These are phyloP conservation scores for Tetrahymena thermophila DNA, from an alignment of 73 alveolate genomes.

Conservation along the genomic window DNA sequence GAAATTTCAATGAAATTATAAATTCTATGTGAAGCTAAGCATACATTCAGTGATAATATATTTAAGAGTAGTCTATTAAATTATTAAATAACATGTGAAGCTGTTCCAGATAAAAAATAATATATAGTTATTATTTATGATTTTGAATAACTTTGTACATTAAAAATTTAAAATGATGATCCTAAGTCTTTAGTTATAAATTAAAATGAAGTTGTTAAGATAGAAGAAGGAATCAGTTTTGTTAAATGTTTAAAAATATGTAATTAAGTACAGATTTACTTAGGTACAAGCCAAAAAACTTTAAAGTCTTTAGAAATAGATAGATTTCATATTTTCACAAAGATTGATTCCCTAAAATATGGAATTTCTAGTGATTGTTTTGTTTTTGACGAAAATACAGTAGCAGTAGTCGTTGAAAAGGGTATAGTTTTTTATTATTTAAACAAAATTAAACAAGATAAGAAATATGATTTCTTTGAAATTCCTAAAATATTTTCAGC, in stretches of 20 bases:
- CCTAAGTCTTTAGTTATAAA: background rate
- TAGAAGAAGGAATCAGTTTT: background rate
- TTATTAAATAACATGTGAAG: background rate
- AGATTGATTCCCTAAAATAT: too few species aligned
- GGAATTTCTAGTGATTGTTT: background rate
- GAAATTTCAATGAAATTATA: background rate
- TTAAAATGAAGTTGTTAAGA: too few species aligned
- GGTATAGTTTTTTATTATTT: background rate
- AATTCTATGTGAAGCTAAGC: too few species aligned
- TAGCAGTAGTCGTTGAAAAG: background rate
- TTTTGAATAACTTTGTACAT: background rate
- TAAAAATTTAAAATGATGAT: too few species aligned
- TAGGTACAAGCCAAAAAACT: background rate
- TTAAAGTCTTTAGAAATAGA: background rate
- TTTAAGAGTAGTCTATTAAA: too few species aligned
- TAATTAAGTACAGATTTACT: too few species aligned
- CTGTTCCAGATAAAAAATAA: too few species aligned
- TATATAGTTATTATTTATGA: background rate
- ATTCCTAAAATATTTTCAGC: background rate
- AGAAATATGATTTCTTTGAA: background rate
- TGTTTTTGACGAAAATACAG: background rate
- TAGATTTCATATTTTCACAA: background rate
- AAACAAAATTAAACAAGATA: too few species aligned
- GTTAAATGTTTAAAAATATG: too few species aligned
- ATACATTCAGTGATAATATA: too few species aligned